phyloP scores from a whole-genome alignment of 1,139 yeast genomes.

The Candida glucosophila region DNA sequence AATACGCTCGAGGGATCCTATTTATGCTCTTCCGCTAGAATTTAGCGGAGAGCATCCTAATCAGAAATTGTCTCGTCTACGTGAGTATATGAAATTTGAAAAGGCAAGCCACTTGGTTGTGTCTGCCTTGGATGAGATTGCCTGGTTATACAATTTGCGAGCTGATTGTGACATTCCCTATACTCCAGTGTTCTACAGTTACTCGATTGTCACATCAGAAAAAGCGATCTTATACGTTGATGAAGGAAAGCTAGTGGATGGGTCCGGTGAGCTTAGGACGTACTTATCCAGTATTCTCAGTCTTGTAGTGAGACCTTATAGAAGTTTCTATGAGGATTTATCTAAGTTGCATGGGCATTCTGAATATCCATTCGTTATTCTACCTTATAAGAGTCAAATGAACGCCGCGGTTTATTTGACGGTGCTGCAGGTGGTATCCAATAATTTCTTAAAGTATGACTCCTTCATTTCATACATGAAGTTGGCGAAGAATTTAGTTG shows the following conservation, averaged over 20 bases:
- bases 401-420: conserved; percentile 28
- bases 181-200: conserved; percentile 44
- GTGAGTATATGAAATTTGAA: conserved; percentile 14
- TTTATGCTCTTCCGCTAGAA: conserved; percentile 29
- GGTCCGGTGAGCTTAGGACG: conserved; percentile 10
- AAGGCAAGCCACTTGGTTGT: conserved; percentile 16
- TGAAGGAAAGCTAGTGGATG: conserved; percentile 19
- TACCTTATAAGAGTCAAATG: conserved; percentile 24
- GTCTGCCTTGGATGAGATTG: conserved; percentile 59
- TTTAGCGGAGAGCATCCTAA: conserved; percentile 37
- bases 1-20: conserved; percentile 23
- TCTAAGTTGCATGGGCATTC: conserved; percentile 13
- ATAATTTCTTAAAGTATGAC: conserved; percentile 14
- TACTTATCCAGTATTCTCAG: conserved; percentile 15
- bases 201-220: conserved; percentile 26
- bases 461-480: conserved; percentile 30
- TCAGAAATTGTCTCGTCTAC: conserved; percentile 22
- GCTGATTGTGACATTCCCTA: conserved; percentile 37
- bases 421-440: conserved; percentile 22
- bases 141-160: conserved; percentile 80
- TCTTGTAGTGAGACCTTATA: conserved; percentile 25
- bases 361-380: conserved; percentile 11
- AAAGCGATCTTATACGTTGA: conserved; percentile 30
- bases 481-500: conserved; percentile 29
- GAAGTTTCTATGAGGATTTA: conserved; percentile 24